Base-by-base conservation (phyloP, 2,329 filamentous ascomycete species). In the Zymoseptoria tritici region DNA sequence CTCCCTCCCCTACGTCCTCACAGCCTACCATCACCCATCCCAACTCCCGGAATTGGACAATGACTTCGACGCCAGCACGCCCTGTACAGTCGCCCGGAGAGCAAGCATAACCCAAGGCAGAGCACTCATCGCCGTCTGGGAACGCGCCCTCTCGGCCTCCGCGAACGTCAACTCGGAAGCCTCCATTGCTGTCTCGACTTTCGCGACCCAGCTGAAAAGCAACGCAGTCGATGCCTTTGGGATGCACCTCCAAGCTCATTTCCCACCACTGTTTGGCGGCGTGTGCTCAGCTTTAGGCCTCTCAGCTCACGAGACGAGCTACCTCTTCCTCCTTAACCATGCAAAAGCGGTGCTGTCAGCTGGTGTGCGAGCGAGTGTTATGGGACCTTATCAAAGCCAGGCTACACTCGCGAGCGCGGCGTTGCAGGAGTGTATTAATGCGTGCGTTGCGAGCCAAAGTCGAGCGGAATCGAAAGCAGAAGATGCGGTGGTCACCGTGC, bases 311-410 rank as follows among this genome's bases (percentile, higher is more conserved):
- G 85, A 90, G 72, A 80, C 88, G 21, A 85, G 86, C 1, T 91
- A 91, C 72, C 77, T 92, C 24, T 92, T 90, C 72, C 76, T 93
- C 72, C 81, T 93, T 64, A 83, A 85, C 61, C 90, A 93, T 74
- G 85, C 87, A 59, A 89, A 90, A 73, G 88, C 89, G 0, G 76
- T 93, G 57, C 79, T 91, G 54, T 90, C 86, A 50, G 90, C 90
- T 1, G 90, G 86, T 0, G 89, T 94, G 63, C 78, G 90, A 57
- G 87, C 89, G 21, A 88, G 87, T 68, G 82, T 91, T 65, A 85
- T 93, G 74, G 90, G 90, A 0, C 90, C 90, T 6, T 94, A 91
- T 71, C 87, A 91, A 72, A 87, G 87, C 59, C 90, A 94, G 72
- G 83, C 82, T 63, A 77, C 91, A 26, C 78, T 94, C 54, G 89